Evolutionary conservation across 73 alveolate genomes (phyloP).

Genomic region (Stentor coeruleus): DNA sequence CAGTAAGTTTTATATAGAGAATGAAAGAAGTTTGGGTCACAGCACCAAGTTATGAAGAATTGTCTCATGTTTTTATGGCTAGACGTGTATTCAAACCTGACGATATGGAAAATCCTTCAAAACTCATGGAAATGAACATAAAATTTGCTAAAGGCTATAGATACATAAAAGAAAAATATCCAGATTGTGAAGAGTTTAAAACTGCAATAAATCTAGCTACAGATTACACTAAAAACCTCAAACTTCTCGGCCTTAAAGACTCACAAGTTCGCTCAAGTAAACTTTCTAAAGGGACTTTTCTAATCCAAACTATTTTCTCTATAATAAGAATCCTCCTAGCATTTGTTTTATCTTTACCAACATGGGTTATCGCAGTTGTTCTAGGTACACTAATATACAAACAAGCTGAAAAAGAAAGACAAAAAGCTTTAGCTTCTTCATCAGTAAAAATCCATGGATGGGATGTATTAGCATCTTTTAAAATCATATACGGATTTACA

Average conservation of each 20-base stretch:
- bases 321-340: constrained; percentile 24
- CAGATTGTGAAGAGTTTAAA: constrained; percentile 64
- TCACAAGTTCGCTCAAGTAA: constrained; percentile 55
- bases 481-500: constrained; percentile 55
- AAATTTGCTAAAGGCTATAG: constrained; percentile 75
- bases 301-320: neutral
- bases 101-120: constrained; percentile 45
- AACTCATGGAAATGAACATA: constrained; percentile 58
- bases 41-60: constrained; percentile 87
- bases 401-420: constrained; percentile 72
- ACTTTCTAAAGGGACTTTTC: neutral
- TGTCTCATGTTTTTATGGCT: constrained; percentile 58
- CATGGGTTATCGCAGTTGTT: constrained; percentile 57
- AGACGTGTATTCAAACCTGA: constrained; percentile 86
- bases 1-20: constrained; percentile 36
- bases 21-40: constrained; percentile 77
- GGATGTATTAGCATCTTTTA: constrained; percentile 78
- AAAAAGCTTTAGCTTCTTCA: constrained; percentile 64
- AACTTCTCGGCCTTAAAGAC: constrained; percentile 73
- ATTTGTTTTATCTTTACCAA: constrained; percentile 60
- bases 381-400: constrained; percentile 44
- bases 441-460: constrained; percentile 71
- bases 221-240: constrained; percentile 66
- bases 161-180: constrained; percentile 25
- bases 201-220: constrained; percentile 43